These are phyloP conservation scores for Colletotrichum chlorophyti DNA, from an alignment of 2,329 filamentous ascomycete genomes.

Conservation along the genomic window DNA sequence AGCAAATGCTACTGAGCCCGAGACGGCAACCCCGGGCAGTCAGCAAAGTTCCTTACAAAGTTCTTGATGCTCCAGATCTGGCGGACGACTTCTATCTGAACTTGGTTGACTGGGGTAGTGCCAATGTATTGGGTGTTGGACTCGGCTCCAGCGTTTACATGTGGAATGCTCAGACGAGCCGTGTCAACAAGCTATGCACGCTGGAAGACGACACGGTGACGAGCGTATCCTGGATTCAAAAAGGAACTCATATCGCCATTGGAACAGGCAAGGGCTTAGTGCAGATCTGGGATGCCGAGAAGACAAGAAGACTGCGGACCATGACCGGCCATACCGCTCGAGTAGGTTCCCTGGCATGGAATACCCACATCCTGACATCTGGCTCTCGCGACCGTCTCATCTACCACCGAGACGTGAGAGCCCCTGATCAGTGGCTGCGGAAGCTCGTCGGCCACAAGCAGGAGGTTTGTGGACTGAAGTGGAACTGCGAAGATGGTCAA, in stretches of 20 bases:
- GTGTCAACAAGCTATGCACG: slow-evolving; percentile 93
- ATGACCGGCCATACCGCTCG: slow-evolving; percentile 97
- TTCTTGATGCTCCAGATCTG: slow-evolving; percentile 92
- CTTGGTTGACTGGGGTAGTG: slow-evolving; percentile 95
- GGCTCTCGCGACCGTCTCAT: slow-evolving; percentile 93
- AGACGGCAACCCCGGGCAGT: slow-evolving; percentile 88
- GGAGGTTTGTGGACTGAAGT: slow-evolving; percentile 94
- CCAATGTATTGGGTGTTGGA: slow-evolving; percentile 91
- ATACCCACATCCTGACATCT: slow-evolving; percentile 95
- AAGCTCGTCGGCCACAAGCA: slow-evolving; percentile 95
- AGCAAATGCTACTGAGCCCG: slow-evolving; percentile 90
- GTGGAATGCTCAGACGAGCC: slow-evolving; percentile 93
- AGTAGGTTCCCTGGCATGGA: slow-evolving; percentile 95
- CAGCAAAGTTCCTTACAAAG: slow-evolving; percentile 97
- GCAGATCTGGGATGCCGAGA: slow-evolving; percentile 96
- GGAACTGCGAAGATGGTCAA: slow-evolving; percentile 96
- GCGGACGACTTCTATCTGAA: slow-evolving; percentile 99
- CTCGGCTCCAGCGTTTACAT: slow-evolving; percentile 94
- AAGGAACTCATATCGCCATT: slow-evolving; percentile 94
- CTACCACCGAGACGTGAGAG: slow-evolving; percentile 93
- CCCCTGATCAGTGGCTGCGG: slow-evolving; percentile 86
- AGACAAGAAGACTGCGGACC: slow-evolving; percentile 82
- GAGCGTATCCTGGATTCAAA: slow-evolving; percentile 97
- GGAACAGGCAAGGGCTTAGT: slow-evolving; percentile 94
- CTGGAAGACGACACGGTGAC: slow-evolving; percentile 93